Evolutionary conservation across 768 basidiomycete genomes (phyloP), one percentile per base, ranked within the genome.

Genomic region (Suillus lakei): DNA sequence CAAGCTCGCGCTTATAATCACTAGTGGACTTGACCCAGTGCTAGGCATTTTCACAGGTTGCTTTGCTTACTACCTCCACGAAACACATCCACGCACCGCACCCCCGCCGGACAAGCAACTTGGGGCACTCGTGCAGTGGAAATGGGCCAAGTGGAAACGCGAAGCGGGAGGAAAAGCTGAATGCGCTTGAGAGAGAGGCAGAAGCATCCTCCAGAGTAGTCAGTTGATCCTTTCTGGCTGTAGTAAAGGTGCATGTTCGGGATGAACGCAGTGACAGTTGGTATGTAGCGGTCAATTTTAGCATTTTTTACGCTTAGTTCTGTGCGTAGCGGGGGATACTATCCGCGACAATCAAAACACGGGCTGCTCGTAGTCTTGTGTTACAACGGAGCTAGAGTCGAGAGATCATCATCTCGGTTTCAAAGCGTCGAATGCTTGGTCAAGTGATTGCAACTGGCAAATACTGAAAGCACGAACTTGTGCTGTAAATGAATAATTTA

Each of bases 21-120:
- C 46, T 66, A 95, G 92, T 32, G 74, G 84, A 1, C 70, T 93
- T 5, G 93, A 95, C 76, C 88, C 91, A 5, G 63, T 92, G 18
- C 77, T 95, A 46, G 93, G 92, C 8, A 77, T 93, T 61, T 89
- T 93, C 72, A 93, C 92, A 2, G 93, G 93, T 15, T 74, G 86
- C 46, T 76, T 93, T 50, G 93, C 93, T 6, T 95, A 88, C 74
- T 88, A 92, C 74, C 85, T 95, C 43, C 86, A 91, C 74, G 93
- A 95, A 74, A 89, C 82, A 34, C 87, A 95, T 75, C 93, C 93
- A 6, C 87, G 93, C 44, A 91, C 88, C 5, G 88, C 84, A 10
- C 81, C 88, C 18, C 79, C 84, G 0, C 78, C 81, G 30, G 86
- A 88, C 7, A 80, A 91, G 65, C 83, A 83, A 55, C 76, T 95